Percentiles rank a stretch among this genome's conserved stretches.
These are phyloP conservation scores for Cystofilobasidium ferigula DNA, from an alignment of 768 basidiomycete species.

Conservation along the genomic window DNA sequence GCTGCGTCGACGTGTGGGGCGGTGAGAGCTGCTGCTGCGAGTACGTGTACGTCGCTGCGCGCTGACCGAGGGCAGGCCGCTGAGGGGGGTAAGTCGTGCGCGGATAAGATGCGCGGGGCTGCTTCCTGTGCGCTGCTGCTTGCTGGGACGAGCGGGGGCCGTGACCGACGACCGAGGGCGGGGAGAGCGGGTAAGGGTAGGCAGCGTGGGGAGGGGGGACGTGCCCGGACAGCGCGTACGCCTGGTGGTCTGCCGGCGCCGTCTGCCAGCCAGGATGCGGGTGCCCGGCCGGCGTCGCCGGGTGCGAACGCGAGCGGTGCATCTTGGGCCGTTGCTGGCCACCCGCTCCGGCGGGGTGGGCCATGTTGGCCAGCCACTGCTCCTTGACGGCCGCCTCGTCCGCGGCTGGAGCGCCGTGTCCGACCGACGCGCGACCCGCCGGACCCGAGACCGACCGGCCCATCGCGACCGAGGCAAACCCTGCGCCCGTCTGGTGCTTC, in stretches of 20 bases:
- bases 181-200: not conserved
- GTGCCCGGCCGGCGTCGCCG: not conserved
- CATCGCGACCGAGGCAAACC: not conserved
- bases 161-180: not conserved
- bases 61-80: not conserved
- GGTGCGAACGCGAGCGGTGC: not conserved
- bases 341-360: too few relatives aligned
- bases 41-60: slow-evolving; percentile 2
- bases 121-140: too few relatives aligned
- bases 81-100: not conserved
- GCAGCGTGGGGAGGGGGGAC: too few relatives aligned
- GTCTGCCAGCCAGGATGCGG: not conserved
- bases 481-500: too few relatives aligned
- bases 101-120: not conserved
- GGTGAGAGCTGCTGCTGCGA: slow-evolving; percentile 4
- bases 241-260: not conserved
- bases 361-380: slow-evolving; percentile 14
- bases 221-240: not conserved
- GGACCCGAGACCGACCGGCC: not conserved
- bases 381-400: slow-evolving; percentile 20
- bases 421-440: not conserved
- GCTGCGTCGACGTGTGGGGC: not conserved
- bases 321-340: not conserved
- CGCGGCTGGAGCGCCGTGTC: too few relatives aligned
- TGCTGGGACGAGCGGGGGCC: not conserved